phyloP scores from a whole-genome alignment of 2,329 filamentous ascomycete species.

The Colletotrichum echinochloae region DNA sequence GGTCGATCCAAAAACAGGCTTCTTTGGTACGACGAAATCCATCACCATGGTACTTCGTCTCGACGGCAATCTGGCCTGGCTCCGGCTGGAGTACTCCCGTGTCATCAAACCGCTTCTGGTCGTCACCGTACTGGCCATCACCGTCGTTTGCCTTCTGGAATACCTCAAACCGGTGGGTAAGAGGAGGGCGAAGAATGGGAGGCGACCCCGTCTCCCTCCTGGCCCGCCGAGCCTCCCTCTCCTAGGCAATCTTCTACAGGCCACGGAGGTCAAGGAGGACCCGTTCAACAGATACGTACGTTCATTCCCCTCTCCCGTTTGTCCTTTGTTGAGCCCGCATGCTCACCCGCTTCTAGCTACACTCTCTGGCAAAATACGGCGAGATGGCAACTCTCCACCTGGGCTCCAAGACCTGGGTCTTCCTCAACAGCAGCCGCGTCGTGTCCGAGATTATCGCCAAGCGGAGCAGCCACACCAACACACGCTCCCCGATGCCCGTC shows the following conservation, averaged over 20 bases:
- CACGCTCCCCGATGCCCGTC: slow-evolving; percentile 43
- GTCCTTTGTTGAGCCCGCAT: too few relatives aligned
- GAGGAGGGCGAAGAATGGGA: slow-evolving; percentile 2
- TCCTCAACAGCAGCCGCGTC: slow-evolving; percentile 56
- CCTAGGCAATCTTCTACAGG: slow-evolving; percentile 2
- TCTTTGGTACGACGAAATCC: not conserved
- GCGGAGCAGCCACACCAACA: slow-evolving; percentile 50
- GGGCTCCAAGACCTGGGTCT: slow-evolving; percentile 54
- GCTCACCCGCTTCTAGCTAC: not conserved
- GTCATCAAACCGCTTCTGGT: not conserved
- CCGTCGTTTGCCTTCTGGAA: not conserved
- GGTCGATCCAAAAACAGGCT: too few relatives aligned
- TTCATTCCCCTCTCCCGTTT: not conserved
- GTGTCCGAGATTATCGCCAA: slow-evolving; percentile 53
- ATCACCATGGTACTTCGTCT: not conserved
- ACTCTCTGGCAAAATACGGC: slow-evolving; percentile 40
- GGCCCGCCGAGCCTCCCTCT: slow-evolving; percentile 1
- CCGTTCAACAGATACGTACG: not conserved
- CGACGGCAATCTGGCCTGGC: not conserved
- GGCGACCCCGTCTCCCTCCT: not conserved
- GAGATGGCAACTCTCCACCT: slow-evolving; percentile 47
- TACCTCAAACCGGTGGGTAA: not conserved
- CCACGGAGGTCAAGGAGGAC: not conserved
- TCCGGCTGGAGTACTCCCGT: not conserved
- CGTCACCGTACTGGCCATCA: not conserved